Conservation (phyloP, 2,329 filamentous ascomycete species). For the Colletotrichum sp. region DNA sequence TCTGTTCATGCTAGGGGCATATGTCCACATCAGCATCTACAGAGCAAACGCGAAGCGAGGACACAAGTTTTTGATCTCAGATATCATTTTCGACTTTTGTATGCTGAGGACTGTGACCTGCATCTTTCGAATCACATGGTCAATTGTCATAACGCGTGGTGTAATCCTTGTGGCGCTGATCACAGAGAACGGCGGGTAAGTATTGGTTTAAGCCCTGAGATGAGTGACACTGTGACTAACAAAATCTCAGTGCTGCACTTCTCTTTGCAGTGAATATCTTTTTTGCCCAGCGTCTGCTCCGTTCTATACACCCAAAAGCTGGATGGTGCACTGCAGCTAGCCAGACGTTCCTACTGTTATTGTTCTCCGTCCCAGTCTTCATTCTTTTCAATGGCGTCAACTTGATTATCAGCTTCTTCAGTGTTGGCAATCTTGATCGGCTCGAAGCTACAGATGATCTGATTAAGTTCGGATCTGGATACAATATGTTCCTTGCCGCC, state of each 20-base stretch:
- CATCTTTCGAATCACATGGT: conserved; percentile 39
- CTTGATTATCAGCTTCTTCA: conserved; percentile 28
- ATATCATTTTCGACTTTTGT: conserved; percentile 39
- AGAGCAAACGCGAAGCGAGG: conserved; percentile 31
- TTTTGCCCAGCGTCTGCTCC: conserved; percentile 41
- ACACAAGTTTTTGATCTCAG: conserved; percentile 43
- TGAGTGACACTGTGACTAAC: not conserved
- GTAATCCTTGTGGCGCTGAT: conserved; percentile 37
- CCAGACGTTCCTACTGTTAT: conserved; percentile 23
- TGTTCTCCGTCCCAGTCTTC: conserved; percentile 29
- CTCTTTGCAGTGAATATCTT: conserved; percentile 41
- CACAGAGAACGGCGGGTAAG: conserved; percentile 38
- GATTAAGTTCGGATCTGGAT: conserved; percentile 24
- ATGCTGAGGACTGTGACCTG: conserved; percentile 37
- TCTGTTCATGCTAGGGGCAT: conserved; percentile 25
- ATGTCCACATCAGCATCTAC: conserved; percentile 27
- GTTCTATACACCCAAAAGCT: conserved; percentile 37
- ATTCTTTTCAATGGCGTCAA: conserved; percentile 35
- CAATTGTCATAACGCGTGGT: conserved; percentile 25
- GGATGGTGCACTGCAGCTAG: conserved; percentile 37
- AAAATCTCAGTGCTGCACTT: conserved; percentile 29
- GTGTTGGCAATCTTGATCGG: conserved; percentile 19
- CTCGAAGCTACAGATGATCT: conserved; percentile 13
- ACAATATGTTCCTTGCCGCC: conserved; percentile 24
- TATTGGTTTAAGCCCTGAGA: not conserved